phyloP scores from a whole-genome alignment of 2,329 filamentous ascomycete species.

The Botrytis porri region DNA sequence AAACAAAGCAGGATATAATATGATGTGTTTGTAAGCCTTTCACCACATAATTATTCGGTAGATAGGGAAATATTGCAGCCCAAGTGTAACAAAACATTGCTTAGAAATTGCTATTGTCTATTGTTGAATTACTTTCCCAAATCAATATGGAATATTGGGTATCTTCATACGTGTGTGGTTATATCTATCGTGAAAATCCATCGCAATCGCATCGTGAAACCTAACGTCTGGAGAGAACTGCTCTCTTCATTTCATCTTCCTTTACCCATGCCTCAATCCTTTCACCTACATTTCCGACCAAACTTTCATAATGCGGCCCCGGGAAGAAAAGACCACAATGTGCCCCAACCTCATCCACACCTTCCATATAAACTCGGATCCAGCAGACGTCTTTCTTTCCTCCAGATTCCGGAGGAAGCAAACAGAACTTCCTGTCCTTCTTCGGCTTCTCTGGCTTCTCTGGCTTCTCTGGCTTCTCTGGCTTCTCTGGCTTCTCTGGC shows the following conservation, averaged over 20 bases:
- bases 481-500: conserved; percentile 31
- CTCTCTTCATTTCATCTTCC: conserved; percentile 49
- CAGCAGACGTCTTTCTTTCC: conserved; percentile 67
- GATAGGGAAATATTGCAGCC: conserved; percentile 8
- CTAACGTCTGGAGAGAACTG: conserved; percentile 19
- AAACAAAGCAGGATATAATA: background rate
- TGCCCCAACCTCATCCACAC: conserved; percentile 79
- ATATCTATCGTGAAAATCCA: background rate
- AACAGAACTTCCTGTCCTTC: conserved; percentile 67
- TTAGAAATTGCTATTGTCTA: background rate
- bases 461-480: conserved; percentile 32
- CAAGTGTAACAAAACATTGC: conserved; percentile 2
- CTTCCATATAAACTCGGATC: conserved; percentile 77
- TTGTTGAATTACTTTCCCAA: background rate
- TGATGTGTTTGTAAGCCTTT: background rate
- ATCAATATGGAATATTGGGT: background rate
- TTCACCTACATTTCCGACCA: conserved; percentile 73
- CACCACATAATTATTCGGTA: background rate
- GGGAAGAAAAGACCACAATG: conserved; percentile 79
- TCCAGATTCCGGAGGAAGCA: conserved; percentile 56
- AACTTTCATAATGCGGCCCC: conserved; percentile 67
- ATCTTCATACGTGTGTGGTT: background rate
- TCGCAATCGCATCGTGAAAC: background rate
- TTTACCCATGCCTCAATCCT: conserved; percentile 68
- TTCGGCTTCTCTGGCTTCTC: conserved; percentile 32